Percentiles rank a stretch among this genome's conserved stretches.
Conservation (phyloP, 2,329 filamentous ascomycete genomes). For the Aureobasidium namibiae region DNA sequence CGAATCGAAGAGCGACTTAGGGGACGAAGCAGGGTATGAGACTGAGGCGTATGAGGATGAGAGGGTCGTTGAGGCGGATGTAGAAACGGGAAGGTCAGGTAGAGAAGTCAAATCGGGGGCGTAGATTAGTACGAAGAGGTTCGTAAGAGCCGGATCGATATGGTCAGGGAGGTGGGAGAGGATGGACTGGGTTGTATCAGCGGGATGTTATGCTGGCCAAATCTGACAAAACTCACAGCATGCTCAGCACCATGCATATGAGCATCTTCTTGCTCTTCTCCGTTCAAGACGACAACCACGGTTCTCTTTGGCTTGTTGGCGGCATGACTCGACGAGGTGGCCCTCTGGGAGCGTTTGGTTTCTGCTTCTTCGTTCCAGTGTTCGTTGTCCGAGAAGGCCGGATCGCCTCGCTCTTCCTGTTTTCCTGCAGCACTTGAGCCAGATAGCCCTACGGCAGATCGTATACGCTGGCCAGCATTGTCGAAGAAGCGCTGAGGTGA, state of each 20-base stretch:
- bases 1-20: slow-evolving; percentile 56
- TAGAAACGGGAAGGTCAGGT: slow-evolving; percentile 72
- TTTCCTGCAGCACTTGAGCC: slow-evolving; percentile 45
- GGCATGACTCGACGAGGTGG: slow-evolving; percentile 26
- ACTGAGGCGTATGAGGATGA: neutral
- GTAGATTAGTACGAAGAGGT: slow-evolving; percentile 85
- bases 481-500: slow-evolving; percentile 86
- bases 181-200: slow-evolving; percentile 43
- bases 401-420: slow-evolving; percentile 20
- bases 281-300: slow-evolving; percentile 82
- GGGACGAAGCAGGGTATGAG: slow-evolving; percentile 42
- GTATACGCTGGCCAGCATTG: slow-evolving; percentile 70
- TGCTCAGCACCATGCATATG: slow-evolving; percentile 60
- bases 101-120: slow-evolving; percentile 76
- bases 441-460: slow-evolving; percentile 71
- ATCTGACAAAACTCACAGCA: slow-evolving; percentile 53
- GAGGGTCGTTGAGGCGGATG: slow-evolving; percentile 54
- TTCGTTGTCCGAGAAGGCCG: slow-evolving; percentile 58
- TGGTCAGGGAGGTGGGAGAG: slow-evolving; percentile 79
- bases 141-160: slow-evolving; percentile 62
- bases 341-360: slow-evolving; percentile 44
- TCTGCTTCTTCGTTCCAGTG: slow-evolving; percentile 89
- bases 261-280: slow-evolving; percentile 58
- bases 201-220: neutral
- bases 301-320: slow-evolving; percentile 47